Conservation (phyloP, 345 rosid species). For the Populus euphratica region DNA sequence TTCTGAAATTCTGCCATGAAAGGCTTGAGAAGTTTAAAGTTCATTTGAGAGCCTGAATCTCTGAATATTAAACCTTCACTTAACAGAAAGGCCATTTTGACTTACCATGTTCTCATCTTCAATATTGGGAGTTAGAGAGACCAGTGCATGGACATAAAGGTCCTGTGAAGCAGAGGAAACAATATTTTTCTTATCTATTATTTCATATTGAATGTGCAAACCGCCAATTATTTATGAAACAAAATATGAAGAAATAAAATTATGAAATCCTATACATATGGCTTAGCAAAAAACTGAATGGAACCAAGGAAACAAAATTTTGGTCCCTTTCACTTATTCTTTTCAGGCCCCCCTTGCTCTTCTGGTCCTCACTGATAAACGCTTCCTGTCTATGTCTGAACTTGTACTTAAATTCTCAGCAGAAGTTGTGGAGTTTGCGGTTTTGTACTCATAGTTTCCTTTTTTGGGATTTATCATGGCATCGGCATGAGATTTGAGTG, state of each 20-base stretch:
- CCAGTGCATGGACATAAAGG: too few relatives aligned
- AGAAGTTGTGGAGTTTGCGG: neutral
- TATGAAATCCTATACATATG: neutral
- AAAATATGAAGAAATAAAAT: neutral
- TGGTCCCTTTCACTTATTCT: neutral
- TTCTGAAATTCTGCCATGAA: too few relatives aligned
- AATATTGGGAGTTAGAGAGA: too few relatives aligned
- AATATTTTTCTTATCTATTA: too few relatives aligned
- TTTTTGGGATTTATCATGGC: neutral
- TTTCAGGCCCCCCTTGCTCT: neutral
- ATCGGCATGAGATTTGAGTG: neutral
- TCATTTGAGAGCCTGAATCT: too few relatives aligned
- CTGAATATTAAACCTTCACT: too few relatives aligned
- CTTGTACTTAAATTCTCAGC: neutral
- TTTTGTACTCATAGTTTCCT: neutral
- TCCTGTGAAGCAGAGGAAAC: too few relatives aligned
- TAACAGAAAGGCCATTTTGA: too few relatives aligned
- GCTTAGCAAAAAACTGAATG: neutral
- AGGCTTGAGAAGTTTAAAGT: too few relatives aligned
- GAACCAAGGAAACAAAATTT: neutral
- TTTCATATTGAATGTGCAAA: too few relatives aligned
- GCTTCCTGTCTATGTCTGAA: slow-evolving; percentile 13
- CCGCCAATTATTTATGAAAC: too few relatives aligned
- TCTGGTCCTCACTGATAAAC: slow-evolving; percentile 27
- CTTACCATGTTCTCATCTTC: too few relatives aligned